Base-by-base conservation (phyloP, 441 rosid species). In the Gossypium aridum region DNA sequence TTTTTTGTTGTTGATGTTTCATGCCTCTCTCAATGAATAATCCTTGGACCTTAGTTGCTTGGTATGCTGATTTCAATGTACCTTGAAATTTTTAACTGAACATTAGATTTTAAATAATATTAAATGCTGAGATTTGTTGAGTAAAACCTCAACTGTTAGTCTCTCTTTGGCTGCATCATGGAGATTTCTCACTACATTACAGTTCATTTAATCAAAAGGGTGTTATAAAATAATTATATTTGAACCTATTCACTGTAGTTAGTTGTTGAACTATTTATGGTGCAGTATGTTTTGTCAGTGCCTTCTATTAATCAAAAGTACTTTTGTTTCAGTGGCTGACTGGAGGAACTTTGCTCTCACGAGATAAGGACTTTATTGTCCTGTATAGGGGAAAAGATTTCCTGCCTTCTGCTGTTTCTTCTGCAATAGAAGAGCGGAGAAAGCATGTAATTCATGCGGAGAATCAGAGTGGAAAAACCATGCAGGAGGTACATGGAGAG, bases 301-400 rank as follows among this genome's bases (percentile, higher is more conserved):
- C 23, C 5, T 19, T 63, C 25, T 65, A 71, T 49, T 80, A 47
- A 79, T 64, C 12, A 55, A 49, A 75, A 75, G 61, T 34, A 28
- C 73, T 81, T 39, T 75, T 83, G 47, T 82, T 82, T 83, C 92
- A 93, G 99, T 83, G 88, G 89, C 86, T 96, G 78, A 96, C 99
- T 56, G 97, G 97, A 80, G 99, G 97, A 77, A 83, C 84, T 74
- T 83, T 96, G 79, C 87, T 96, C 55, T 82, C 96, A 72, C 86
- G 99, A 82, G 97, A 96, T 81, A 88, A 83, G 75, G 98, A 93
- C 75, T 91, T 84, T 82, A 87, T 93, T 82, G 92, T 86, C 74
- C 82, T 93, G 71, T 96, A 96, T 82, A 85, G 99, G 80, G 99
- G 99, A 82, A 96, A 96, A 82, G 99, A 96, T 89, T 96, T 93